Evolutionary conservation across 495 filamentous ascomycete species (phyloP), one percentile per base, ranked within the genome.

Genomic region (Neurospora cerealis): DNA sequence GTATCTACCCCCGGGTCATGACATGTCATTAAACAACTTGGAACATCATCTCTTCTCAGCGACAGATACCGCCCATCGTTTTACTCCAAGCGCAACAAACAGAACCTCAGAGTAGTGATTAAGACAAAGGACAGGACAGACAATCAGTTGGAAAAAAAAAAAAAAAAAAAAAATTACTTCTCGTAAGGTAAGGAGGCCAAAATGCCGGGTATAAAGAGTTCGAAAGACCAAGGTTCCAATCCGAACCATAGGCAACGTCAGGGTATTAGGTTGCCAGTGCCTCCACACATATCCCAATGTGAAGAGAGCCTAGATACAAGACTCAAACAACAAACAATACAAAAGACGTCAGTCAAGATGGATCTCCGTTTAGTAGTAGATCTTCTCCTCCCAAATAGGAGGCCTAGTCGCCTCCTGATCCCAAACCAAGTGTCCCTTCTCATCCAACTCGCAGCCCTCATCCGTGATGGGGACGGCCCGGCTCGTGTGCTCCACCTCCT

Each of bases 401-500:
- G 94, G 92, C 75, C 89, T 82, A 73, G 88, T 90, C 71, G 87
- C 86, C 77, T 93, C 90, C 44, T 85, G 81, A 76, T 93, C 89
- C 94, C 94, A 96, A 42, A 87, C 81, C 74, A 97, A 81, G 75
- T 90, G 91, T 72, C 91, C 91, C 80, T 96, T 92, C 79, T 93
- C 93, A 78, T 93, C 90, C 69, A 98, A 83, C 75, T 86, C 89
- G 42, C 93, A 92, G 32, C 91, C 93, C 78, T 96, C 91, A 81
- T 98, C 93, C 0, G 92, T 94, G 75, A 93, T 94, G 5, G 89
- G 87, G 69, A 97, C 91, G 48, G 92, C 90, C 74, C 87, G 87
- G 75, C 85, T 83, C 19, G 90, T 92, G 77, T 94, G 91, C 21
- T 83, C 83, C 69, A 94, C 84, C 84, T 97, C 95, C 82, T 95